Evolutionary conservation across 495 filamentous ascomycete species (phyloP).

Genomic region (Talaromyces trachyspermus): DNA sequence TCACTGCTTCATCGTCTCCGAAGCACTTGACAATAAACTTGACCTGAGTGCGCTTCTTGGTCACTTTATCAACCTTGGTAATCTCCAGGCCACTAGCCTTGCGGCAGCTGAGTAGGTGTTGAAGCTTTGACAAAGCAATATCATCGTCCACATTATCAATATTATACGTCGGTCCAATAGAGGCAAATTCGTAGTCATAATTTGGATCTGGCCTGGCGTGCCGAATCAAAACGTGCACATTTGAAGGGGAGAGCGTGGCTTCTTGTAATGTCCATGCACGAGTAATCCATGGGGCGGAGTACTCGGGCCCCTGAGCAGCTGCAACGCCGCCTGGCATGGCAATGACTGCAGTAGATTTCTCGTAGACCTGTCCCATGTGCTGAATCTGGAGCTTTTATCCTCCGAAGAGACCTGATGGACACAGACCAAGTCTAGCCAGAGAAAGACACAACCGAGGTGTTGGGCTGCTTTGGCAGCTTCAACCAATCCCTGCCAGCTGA

Average conservation of each 20-base stretch:
- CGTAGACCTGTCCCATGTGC: conserved; percentile 4
- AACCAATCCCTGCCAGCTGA: conserved; percentile 2
- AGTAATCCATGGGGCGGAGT: conserved; percentile 4
- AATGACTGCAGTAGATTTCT: not conserved
- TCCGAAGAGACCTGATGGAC: conserved; percentile 1
- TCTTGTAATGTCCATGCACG: conserved; percentile 6
- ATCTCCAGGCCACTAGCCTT: not conserved
- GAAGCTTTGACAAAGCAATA: not conserved
- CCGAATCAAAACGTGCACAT: conserved; percentile 3
- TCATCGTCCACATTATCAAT: conserved; percentile 3
- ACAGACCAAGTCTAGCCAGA: conserved; percentile 3
- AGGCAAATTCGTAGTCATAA: not conserved
- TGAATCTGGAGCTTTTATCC: conserved; percentile 6
- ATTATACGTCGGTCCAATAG: not conserved
- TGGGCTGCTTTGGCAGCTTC: conserved; percentile 1
- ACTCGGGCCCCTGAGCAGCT: not conserved
- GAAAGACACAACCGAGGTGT: not conserved
- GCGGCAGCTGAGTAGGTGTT: conserved; percentile 5
- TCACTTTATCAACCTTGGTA: not conserved
- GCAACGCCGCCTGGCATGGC: conserved; percentile 3
- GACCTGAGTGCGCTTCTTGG: not conserved
- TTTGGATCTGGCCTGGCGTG: not conserved
- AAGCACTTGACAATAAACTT: conserved; percentile 4
- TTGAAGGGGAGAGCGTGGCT: conserved; percentile 2
- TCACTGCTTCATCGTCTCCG: not conserved